Evolutionary conservation across 768 basidiomycete genomes (phyloP).

Genomic region (Trametes meyenii): DNA sequence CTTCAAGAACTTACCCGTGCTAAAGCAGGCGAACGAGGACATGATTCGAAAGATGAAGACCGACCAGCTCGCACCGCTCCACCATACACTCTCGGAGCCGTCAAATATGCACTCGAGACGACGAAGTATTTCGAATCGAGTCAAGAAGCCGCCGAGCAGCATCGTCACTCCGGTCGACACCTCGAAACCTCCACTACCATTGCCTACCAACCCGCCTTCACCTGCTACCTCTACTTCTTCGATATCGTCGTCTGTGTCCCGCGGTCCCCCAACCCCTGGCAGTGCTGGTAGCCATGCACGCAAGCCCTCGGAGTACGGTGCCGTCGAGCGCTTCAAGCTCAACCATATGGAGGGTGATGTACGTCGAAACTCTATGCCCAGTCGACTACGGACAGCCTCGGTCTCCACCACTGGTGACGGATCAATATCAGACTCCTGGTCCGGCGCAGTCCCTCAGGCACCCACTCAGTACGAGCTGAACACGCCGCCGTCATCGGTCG

Average conservation of each 20-base stretch:
- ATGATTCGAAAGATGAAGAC: constrained; percentile 94
- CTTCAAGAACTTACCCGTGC: constrained; percentile 94
- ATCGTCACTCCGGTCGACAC: constrained; percentile 65
- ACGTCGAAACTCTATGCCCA: constrained; percentile 82
- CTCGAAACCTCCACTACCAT: constrained; percentile 42
- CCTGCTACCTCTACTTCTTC: constrained; percentile 92
- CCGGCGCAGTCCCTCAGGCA: constrained; percentile 43
- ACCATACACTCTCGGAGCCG: constrained; percentile 73
- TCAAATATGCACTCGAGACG: constrained; percentile 60
- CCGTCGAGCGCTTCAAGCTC: constrained; percentile 86
- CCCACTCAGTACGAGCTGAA: constrained; percentile 54
- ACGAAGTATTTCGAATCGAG: constrained; percentile 77
- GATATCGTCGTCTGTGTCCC: constrained; percentile 86
- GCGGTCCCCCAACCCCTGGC: constrained; percentile 75
- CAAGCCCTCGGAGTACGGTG: constrained; percentile 88
- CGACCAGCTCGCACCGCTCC: constrained; percentile 81
- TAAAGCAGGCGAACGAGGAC: constrained; percentile 99
- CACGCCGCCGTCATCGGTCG: constrained; percentile 84
- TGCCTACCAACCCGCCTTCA: constrained; percentile 81
- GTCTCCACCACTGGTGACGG: constrained; percentile 79
- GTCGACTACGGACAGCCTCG: constrained; percentile 84
- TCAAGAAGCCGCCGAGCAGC: constrained; percentile 79
- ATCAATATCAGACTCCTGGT: constrained; percentile 76
- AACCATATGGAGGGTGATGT: constrained; percentile 78
- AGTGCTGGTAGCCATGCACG: constrained; percentile 64